Evolutionary conservation across 1,284 basidiomycete species (phyloP).

Genomic region (Ustilago loliicola): DNA sequence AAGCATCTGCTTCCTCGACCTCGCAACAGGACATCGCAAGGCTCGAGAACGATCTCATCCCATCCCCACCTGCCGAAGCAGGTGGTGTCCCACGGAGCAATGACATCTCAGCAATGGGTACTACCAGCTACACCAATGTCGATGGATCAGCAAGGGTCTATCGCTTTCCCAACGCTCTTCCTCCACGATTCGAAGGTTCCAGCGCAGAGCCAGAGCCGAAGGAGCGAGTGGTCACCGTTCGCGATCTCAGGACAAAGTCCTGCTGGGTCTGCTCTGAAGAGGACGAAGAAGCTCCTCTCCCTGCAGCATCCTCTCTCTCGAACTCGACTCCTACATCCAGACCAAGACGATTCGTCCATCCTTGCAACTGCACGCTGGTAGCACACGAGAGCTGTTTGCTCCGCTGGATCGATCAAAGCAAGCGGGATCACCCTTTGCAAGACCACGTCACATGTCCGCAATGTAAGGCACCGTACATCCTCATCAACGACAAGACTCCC

Average conservation of each 20-base stretch:
- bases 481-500: conserved; percentile 49
- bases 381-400: conserved; percentile 63
- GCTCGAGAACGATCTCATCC: conserved; percentile 41
- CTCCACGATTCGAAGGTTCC: conserved; percentile 23
- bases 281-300: conserved; percentile 45
- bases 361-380: conserved; percentile 65
- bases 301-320: neutral
- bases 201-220: conserved; percentile 17
- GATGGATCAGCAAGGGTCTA: conserved; percentile 43
- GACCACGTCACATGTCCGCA: conserved; percentile 55
- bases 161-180: conserved; percentile 34
- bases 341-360: conserved; percentile 56
- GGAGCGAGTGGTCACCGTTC: conserved; percentile 49
- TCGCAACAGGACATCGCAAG: conserved; percentile 16
- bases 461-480: conserved; percentile 55
- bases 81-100: neutral
- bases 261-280: conserved; percentile 67
- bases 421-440: conserved; percentile 37
- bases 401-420: conserved; percentile 58
- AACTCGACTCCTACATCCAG: conserved; percentile 4
- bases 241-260: conserved; percentile 51
- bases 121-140: conserved; percentile 23
- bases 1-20: neutral
- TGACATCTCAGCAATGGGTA: neutral
- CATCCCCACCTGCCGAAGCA: conserved; percentile 33